phyloP scores from a whole-genome alignment of 495 filamentous ascomycete genomes.

The Xylaria flabelliformis region DNA sequence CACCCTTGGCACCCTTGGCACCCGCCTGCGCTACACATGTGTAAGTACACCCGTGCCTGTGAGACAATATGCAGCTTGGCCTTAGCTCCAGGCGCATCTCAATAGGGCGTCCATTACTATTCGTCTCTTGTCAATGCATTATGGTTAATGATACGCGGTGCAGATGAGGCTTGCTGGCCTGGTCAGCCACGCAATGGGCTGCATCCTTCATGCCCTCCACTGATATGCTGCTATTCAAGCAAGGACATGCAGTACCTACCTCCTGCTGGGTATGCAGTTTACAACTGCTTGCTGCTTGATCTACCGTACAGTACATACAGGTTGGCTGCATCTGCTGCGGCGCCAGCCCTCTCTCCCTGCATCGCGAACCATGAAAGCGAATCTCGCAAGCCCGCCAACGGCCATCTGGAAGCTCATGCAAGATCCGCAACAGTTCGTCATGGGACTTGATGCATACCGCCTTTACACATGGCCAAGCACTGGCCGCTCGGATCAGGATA shows the following conservation, averaged over 20 bases:
- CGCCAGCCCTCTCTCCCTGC: conserved; percentile 7
- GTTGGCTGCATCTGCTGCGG: conserved; percentile 8
- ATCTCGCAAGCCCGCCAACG: not conserved
- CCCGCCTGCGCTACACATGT: conserved; percentile 2
- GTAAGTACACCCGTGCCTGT: conserved; percentile 22
- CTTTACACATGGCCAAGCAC: conserved; percentile 13
- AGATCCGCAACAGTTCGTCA: conserved; percentile 27
- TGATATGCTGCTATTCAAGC: not conserved
- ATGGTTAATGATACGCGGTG: conserved; percentile 18
- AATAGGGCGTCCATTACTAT: conserved; percentile 6
- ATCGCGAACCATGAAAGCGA: not conserved
- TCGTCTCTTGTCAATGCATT: conserved; percentile 8
- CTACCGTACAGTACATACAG: conserved; percentile 26
- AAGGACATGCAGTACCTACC: not conserved
- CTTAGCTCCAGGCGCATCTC: conserved; percentile 9
- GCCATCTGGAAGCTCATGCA: conserved; percentile 24
- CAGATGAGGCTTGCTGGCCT: conserved; percentile 26
- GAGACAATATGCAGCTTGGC: conserved; percentile 22
- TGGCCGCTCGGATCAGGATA: not conserved
- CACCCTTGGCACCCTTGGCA: conserved; percentile 4
- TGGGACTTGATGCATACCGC: conserved; percentile 24
- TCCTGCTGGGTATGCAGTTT: not conserved
- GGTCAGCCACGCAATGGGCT: conserved; percentile 15
- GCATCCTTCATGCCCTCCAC: conserved; percentile 16
- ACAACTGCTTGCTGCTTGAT: conserved; percentile 17